Conservation (phyloP, 2,329 filamentous ascomycete genomes). For the Penicillium expansum region DNA sequence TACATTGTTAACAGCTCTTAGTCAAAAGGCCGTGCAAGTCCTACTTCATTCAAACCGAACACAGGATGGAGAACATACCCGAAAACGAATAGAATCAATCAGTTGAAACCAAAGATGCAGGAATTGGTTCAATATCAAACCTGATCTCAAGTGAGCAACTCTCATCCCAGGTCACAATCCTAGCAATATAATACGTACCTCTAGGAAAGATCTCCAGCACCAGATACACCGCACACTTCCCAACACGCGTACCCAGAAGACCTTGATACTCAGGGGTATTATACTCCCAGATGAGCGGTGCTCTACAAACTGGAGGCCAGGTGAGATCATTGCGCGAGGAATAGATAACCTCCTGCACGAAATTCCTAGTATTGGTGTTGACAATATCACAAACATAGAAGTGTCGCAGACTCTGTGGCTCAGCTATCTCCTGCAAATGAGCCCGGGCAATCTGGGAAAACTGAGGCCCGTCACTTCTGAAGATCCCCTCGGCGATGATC, state of each 20-base stretch:
- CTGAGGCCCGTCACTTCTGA: background rate
- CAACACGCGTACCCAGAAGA: conserved; percentile 1
- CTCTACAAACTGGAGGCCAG: background rate
- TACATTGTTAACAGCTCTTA: background rate
- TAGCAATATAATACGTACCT: conserved; percentile 3
- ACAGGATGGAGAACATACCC: background rate
- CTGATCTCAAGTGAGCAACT: background rate
- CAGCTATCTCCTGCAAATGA: background rate
- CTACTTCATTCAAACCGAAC: background rate
- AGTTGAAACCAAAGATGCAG: background rate
- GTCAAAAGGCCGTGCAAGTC: background rate
- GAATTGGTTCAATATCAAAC: conserved; percentile 6
- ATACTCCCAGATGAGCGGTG: background rate
- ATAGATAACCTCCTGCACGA: background rate
- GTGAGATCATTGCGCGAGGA: background rate
- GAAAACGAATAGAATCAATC: background rate
- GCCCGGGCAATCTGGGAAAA: background rate
- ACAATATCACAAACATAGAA: background rate
- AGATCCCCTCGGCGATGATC: background rate
- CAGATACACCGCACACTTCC: background rate
- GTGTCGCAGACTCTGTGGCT: background rate
- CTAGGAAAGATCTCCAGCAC: background rate
- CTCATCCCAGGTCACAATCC: background rate
- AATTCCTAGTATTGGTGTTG: background rate
- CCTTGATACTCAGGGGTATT: conserved; percentile 1